Base-by-base conservation (phyloP, 2,329 filamentous ascomycete genomes). In the Beauveria pseudobassiana region DNA sequence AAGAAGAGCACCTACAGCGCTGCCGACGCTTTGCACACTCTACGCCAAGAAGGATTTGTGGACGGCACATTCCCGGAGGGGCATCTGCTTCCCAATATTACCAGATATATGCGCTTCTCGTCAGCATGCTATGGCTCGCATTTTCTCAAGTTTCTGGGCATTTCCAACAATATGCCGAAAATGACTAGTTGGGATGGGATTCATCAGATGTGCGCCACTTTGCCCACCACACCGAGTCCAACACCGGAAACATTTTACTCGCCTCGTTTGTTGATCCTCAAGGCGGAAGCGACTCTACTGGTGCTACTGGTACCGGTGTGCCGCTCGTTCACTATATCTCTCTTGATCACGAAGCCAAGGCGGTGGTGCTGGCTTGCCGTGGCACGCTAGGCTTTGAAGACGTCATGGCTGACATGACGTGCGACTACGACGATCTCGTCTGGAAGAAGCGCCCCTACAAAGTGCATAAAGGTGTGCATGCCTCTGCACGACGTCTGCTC, bases 381-480 rank as follows among this genome's bases (percentile, higher is more conserved):
- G 88, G 88, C 1, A 91, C 88, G 0, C 77, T 89, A 45, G 88
- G 88, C 0, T 90, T 90, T 63, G 87, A 90, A 67, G 88, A 91
- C 68, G 83, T 90, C 26, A 74, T 91, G 42, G 87, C 87, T 0
- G 88, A 90, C 68, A 84, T 90, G 81, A 87, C 87, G 34, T 90
- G 87, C 71, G 87, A 89, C 52, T 90, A 90, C 65, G 87, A 89
- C 66, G 80, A 86, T 60, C 74, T 89, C 10, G 64, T 76, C 5
- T 87, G 88, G 86, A 80, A 84, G 62, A 86, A 85, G 18, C 82
- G 79, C 62, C 75, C 76, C 1, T 90, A 88, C 75, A 85, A 87
- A 65, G 87, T 90, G 0, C 88, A 91, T 73, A 90, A 90, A 70
- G 88, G 88, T 16, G 86, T 91, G 60, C 87, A 90, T 69, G 87